Evolutionary conservation across 495 filamentous ascomycete genomes (phyloP).

Genomic region (Talaromyces adpressus): DNA sequence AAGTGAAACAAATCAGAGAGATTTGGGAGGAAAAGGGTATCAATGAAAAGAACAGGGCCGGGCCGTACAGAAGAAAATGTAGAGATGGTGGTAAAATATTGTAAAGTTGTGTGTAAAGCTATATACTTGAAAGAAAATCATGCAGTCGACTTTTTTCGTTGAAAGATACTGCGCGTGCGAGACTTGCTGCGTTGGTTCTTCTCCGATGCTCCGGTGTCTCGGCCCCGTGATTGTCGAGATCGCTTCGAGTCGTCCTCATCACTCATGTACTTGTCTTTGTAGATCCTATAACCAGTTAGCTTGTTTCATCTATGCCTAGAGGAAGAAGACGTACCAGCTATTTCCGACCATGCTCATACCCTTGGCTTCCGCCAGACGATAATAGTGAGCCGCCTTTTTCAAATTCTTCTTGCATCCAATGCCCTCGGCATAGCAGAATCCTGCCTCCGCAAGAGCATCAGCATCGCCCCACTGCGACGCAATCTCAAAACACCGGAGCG

Average conservation of each 20-base stretch:
- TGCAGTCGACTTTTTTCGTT: conserved; percentile 48
- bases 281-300: conserved; percentile 57
- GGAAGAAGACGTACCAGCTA: conserved; percentile 63
- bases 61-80: neutral
- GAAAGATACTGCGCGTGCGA: conserved; percentile 59
- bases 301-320: neutral
- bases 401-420: conserved; percentile 90
- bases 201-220: conserved; percentile 29
- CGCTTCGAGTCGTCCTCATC: conserved; percentile 46
- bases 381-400: conserved; percentile 88
- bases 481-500: conserved; percentile 90
- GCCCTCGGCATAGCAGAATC: conserved; percentile 82
- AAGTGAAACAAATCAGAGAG: neutral
- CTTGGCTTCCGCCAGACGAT: conserved; percentile 82
- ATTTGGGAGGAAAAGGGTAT: neutral
- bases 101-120: neutral
- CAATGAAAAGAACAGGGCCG: conserved; percentile 4
- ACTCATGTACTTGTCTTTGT: conserved; percentile 91
- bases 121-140: neutral
- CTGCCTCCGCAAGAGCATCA: conserved; percentile 83
- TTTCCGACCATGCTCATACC: conserved; percentile 97
- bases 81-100: neutral
- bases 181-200: conserved; percentile 60
- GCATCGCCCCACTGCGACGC: conserved; percentile 96
- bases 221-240: conserved; percentile 29